phyloP scores from a whole-genome alignment of 495 filamentous ascomycete genomes.

The Daldinia childiae region DNA sequence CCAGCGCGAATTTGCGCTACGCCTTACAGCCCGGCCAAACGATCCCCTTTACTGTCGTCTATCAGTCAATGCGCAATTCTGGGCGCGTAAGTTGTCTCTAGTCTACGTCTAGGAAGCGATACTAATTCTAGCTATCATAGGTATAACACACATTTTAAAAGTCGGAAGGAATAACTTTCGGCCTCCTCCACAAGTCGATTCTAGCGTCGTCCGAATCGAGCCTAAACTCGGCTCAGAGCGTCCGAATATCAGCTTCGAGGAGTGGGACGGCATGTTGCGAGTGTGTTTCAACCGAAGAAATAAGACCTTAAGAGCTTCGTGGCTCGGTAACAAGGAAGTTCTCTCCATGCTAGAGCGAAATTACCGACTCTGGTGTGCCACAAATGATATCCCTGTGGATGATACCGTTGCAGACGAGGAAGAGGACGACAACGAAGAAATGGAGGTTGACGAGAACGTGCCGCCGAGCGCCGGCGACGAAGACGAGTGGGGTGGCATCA shows the following conservation, averaged over 20 bases:
- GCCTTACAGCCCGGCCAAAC: conserved; percentile 70
- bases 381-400: conserved; percentile 80
- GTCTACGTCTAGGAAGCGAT: background rate
- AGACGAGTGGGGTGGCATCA: conserved; percentile 50
- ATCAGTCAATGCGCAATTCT: conserved; percentile 93
- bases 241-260: conserved; percentile 88
- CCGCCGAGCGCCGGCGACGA: conserved; percentile 63
- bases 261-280: conserved; percentile 91
- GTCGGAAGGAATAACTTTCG: conserved; percentile 87
- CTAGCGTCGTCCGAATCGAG: conserved; percentile 64
- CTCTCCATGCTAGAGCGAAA: conserved; percentile 84
- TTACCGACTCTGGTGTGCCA: conserved; percentile 88
- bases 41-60: conserved; percentile 89
- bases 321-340: conserved; percentile 79
- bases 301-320: conserved; percentile 75
- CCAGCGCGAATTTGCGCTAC: conserved; percentile 57
- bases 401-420: conserved; percentile 67
- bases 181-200: conserved; percentile 90
- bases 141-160: conserved; percentile 59
- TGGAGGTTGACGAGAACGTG: conserved; percentile 61
- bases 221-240: conserved; percentile 76
- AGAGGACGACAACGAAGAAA: conserved; percentile 60
- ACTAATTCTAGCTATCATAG: conserved; percentile 2
- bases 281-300: conserved; percentile 84
- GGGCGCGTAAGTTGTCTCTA: conserved; percentile 56